These are phyloP conservation scores for Hordeum vulgare DNA, from an alignment of 176 grass and related monocot genomes.

Conservation along the genomic window MorexV3_pseudomolecules_assembly NC_058518.1:93474361-93474860, in stretches of 20 bases:
- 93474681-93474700: background rate
- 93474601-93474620: background rate
- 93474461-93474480: conserved; percentile 75
- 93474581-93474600: background rate
- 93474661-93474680: background rate
- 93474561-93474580: background rate
- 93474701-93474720: background rate
- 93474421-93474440: conserved; percentile 90
- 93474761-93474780: too few species aligned
- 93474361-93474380: conserved; percentile 95
- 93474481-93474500: conserved; percentile 72
- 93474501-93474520: conserved; percentile 83
- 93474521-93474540: background rate
- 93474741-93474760: background rate
- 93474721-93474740: background rate
- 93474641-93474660: background rate
- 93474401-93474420: conserved; percentile 95
- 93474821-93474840: too few species aligned
- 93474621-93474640: background rate
- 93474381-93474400: conserved; percentile 85
- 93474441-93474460: conserved; percentile 92
- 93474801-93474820: too few species aligned
- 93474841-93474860: background rate
- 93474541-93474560: background rate
- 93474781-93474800: too few species aligned